These are phyloP conservation scores for Celoporthe dispersa DNA, from an alignment of 2,329 filamentous ascomycete genomes.

Conservation along the genomic window DNA sequence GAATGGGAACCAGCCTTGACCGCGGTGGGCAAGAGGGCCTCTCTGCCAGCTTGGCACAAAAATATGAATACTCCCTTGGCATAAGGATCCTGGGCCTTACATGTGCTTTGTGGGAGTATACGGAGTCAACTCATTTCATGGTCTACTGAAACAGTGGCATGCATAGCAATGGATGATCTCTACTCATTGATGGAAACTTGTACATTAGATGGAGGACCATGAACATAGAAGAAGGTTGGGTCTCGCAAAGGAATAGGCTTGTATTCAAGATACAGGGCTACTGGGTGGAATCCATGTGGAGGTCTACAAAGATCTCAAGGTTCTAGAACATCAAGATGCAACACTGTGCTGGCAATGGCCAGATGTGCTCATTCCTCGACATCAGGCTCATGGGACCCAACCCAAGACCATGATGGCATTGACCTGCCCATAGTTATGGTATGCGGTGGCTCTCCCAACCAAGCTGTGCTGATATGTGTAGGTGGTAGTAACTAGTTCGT, in stretches of 20 bases:
- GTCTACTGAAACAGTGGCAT: constrained; percentile 30
- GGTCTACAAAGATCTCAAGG: background rate
- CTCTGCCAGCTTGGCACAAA: background rate
- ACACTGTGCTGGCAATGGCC: background rate
- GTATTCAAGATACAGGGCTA: background rate
- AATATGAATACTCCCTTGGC: background rate
- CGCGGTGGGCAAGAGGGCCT: background rate
- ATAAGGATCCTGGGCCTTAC: background rate
- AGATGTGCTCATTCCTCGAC: background rate
- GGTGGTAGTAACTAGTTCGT: background rate
- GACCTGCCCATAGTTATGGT: background rate
- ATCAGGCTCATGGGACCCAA: background rate
- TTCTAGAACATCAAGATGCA: background rate
- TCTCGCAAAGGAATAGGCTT: background rate
- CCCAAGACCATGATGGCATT: background rate
- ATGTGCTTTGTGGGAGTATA: constrained; percentile 31
- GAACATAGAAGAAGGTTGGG: constrained; percentile 35
- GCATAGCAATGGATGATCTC: constrained; percentile 56
- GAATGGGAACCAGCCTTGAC: background rate
- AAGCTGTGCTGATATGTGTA: background rate
- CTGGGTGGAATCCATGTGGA: constrained; percentile 4
- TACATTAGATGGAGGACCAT: constrained; percentile 49
- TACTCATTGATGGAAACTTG: constrained; percentile 55
- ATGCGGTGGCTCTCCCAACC: background rate
- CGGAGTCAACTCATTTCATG: constrained; percentile 29